Percentiles rank a stretch among this genome's conserved stretches.
Conservation (phyloP, 2,329 filamentous ascomycete genomes). For the Ceratocystiopsis sp. region DNA sequence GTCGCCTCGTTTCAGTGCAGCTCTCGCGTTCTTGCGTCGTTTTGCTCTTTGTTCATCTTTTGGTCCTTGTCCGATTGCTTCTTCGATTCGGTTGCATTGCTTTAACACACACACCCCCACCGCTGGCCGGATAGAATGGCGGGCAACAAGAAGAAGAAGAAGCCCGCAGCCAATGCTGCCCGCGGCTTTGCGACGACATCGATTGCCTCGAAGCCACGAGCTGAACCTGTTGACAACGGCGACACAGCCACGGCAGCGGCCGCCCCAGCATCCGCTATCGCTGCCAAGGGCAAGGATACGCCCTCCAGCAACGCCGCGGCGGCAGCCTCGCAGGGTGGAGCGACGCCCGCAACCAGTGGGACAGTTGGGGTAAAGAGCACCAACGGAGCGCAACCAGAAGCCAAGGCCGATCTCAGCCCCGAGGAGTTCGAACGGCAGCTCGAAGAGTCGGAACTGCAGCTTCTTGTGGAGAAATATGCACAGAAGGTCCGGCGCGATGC, state of each 20-base stretch:
- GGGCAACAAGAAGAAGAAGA: slow-evolving; percentile 75
- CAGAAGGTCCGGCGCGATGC: slow-evolving; percentile 66
- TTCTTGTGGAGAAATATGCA: slow-evolving; percentile 70
- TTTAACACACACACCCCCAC: too few species aligned
- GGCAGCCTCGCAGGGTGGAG: neutral
- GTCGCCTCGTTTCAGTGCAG: too few species aligned
- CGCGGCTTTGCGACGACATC: slow-evolving; percentile 91
- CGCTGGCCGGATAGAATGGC: too few species aligned
- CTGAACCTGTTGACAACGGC: slow-evolving; percentile 31
- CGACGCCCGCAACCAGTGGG: too few species aligned
- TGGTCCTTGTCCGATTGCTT: neutral
- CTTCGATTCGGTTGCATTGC: neutral
- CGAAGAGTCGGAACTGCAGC: slow-evolving; percentile 77
- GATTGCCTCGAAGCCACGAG: slow-evolving; percentile 63
- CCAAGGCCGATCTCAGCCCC: slow-evolving; percentile 36
- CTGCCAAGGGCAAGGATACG: neutral
- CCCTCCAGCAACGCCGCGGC: neutral
- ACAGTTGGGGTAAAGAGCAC: too few species aligned
- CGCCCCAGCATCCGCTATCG: neutral
- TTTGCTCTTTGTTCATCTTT: neutral
- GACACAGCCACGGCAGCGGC: slow-evolving; percentile 11
- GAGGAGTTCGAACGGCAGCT: slow-evolving; percentile 84
- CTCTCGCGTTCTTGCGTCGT: neutral
- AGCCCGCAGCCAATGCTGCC: slow-evolving; percentile 70
- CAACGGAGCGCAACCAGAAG: too few species aligned